Base-by-base conservation (phyloP, 305 asterid genomes). In the Andrographis paniculata region DNA sequence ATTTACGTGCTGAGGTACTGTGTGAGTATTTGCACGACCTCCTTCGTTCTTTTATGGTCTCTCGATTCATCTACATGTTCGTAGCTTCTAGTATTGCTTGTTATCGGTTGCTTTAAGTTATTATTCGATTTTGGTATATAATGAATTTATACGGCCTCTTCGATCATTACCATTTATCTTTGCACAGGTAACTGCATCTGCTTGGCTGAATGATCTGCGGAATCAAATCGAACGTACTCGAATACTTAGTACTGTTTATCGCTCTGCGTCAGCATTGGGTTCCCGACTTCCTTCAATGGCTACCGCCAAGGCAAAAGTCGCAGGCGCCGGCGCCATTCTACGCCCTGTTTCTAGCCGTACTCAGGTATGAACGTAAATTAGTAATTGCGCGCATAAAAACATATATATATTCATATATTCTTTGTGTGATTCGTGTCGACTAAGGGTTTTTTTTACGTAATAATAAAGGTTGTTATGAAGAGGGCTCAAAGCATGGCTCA, bases 401-500 rank as follows among this genome's bases (percentile, higher is more conserved):
- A n/a, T n/a, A n/a, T n/a, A n/a, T n/a, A n/a, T n/a, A n/a, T n/a
- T n/a, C n/a, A n/a, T n/a, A n/a, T n/a, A n/a, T n/a, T n/a, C n/a
- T n/a, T n/a, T n/a, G n/a, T n/a, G n/a, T n/a, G n/a, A n/a, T n/a
- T n/a, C n/a, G n/a, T n/a, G n/a, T n/a, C n/a, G n/a, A n/a, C n/a
- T n/a, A n/a, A n/a, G n/a, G 33, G 22, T 47, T 53, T 42, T 48
- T 53, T 30, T 36, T 10, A 17, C n/a, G n/a, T n/a, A n/a, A 44
- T n/a, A 55, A 61, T 45, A 20, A 57, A 86, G 98, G 94, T 91
- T 4, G 99, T 91, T 35, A 81, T 91, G 99, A 86, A 60, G 80
- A 83, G 92, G 74, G 99, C 99, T 31, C 96, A 87, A 51, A 86
- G 79, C 70, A 91, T 91, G 95, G 99, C 96, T 38, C 96, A 80